Evolutionary conservation across 2,329 filamentous ascomycete genomes (phyloP), one percentile per base, ranked within the genome.

Genomic region (Escovopsis sp.): DNA sequence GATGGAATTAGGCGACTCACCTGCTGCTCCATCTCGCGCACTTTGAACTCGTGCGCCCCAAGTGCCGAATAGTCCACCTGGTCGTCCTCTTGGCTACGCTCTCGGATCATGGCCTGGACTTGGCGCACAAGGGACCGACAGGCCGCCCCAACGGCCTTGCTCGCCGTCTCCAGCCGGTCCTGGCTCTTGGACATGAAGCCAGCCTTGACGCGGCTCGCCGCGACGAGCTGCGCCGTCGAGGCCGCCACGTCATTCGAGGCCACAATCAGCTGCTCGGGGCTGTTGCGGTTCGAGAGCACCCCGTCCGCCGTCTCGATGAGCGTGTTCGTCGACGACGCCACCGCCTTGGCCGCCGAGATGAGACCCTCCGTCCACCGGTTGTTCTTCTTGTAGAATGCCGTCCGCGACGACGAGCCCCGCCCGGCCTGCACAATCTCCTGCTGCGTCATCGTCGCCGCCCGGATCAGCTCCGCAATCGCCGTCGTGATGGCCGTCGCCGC

Each of bases 361-460:
- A 98, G 77, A 38, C 91, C 91, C 57, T 98, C 91, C 0, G 91
- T 98, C 91, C 91, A 98, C 40, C 91, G 78, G 66, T 96, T 98
- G 74, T 98, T 95, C 71, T 96, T 96, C 74, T 96, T 96, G 79
- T 98, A 98, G 63, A 98, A 98, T 20, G 88, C 87, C 2, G 88
- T 93, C 44, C 81, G 76, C 36, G 86, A 93, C 40, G 84, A 85
- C 24, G 81, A 83, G 31, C 91, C 91, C 15, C 84, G 81, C 7
- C 91, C 91, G 48, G 94, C 86, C 49, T 87, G 81, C 35, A 98
- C 91, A 56, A 98, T 98, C 65, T 98, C 91, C 59, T 94, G 80
- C 60, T 98, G 91, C 2, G 89, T 93, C 14, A 74, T 79, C 0
- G 89, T 93, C 7, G 91, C 91, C 1, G 91, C 91, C 63, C 91